phyloP scores from a whole-genome alignment of 495 filamentous ascomycete genomes.

The Sordaria brevicollis region DNA sequence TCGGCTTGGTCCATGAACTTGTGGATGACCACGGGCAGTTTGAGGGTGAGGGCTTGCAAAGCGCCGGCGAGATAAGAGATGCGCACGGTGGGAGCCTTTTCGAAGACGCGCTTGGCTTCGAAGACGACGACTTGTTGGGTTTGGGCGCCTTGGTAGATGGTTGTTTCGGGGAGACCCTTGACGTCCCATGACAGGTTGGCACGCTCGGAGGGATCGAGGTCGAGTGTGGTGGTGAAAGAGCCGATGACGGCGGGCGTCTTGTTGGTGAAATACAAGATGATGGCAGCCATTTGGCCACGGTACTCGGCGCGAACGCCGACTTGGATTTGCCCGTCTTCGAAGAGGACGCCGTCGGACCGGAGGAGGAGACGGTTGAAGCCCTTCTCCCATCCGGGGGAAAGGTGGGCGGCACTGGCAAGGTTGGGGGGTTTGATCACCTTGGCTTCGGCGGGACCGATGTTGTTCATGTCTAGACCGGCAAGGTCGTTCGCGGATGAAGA shows the following conservation, averaged over 20 bases:
- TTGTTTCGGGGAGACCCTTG: slow-evolving; percentile 80
- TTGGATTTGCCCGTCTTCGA: slow-evolving; percentile 91
- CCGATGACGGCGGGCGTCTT: slow-evolving; percentile 73
- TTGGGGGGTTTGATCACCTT: slow-evolving; percentile 59
- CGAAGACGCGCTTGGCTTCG: slow-evolving; percentile 72
- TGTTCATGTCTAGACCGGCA: slow-evolving; percentile 69
- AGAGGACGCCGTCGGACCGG: slow-evolving; percentile 73
- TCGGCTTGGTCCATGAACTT: slow-evolving; percentile 94
- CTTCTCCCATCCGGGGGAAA: slow-evolving; percentile 87
- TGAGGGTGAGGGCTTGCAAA: slow-evolving; percentile 83
- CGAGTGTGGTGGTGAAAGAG: slow-evolving; percentile 88
- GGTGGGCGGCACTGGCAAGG: slow-evolving; percentile 81
- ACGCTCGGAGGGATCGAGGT: slow-evolving; percentile 61
- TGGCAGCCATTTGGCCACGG: slow-evolving; percentile 81
- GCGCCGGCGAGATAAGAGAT: slow-evolving; percentile 91
- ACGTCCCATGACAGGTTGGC: slow-evolving; percentile 67
- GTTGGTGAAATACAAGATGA: slow-evolving; percentile 93
- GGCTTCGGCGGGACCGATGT: slow-evolving; percentile 40
- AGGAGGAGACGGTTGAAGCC: slow-evolving; percentile 83
- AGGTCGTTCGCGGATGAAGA: slow-evolving; percentile 49
- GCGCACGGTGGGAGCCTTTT: slow-evolving; percentile 78
- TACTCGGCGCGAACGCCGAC: slow-evolving; percentile 90
- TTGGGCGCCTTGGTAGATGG: slow-evolving; percentile 62
- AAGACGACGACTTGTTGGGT: slow-evolving; percentile 93
- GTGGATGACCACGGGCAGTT: slow-evolving; percentile 78